Percentiles rank a stretch among this genome's conserved stretches.
Conservation (phyloP, 192 early-diverging fungal species). For the Linnemannia hyalina region DNA sequence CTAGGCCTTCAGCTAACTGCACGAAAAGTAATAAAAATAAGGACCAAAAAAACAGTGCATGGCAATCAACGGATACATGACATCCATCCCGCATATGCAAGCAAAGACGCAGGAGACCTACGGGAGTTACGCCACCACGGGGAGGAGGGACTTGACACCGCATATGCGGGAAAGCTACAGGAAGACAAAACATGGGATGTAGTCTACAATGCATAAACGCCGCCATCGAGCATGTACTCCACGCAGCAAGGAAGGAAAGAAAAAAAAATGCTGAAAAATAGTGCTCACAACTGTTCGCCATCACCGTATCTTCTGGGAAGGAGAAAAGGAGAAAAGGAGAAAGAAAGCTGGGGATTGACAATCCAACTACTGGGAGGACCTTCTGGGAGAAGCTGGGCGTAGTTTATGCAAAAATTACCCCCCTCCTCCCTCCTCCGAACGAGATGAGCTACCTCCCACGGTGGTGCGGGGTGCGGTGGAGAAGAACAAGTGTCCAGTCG, state of each 20-base stretch:
- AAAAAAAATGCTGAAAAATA: background rate
- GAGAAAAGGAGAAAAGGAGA: background rate
- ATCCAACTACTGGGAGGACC: background rate
- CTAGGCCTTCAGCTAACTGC: background rate
- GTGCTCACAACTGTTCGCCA: background rate
- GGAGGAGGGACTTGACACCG: no score
- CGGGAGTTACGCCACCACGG: no score
- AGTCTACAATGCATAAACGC: no score
- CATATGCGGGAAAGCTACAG: no score
- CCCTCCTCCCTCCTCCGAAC: background rate
- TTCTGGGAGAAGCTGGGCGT: background rate
- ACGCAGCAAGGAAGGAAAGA: no score
- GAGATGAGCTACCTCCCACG: background rate
- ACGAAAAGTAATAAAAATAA: background rate
- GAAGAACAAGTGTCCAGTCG: no score
- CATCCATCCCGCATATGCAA: no score
- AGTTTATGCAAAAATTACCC: background rate
- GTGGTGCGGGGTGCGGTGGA: background rate
- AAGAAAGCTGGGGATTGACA: background rate
- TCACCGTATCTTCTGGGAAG: no score
- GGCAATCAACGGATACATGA: background rate
- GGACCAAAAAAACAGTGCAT: background rate
- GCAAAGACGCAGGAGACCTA: no score
- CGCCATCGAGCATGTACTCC: no score
- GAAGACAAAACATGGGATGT: no score